Conservation (phyloP, 257 asterid species). For the Linaria vulgaris region DNA sequence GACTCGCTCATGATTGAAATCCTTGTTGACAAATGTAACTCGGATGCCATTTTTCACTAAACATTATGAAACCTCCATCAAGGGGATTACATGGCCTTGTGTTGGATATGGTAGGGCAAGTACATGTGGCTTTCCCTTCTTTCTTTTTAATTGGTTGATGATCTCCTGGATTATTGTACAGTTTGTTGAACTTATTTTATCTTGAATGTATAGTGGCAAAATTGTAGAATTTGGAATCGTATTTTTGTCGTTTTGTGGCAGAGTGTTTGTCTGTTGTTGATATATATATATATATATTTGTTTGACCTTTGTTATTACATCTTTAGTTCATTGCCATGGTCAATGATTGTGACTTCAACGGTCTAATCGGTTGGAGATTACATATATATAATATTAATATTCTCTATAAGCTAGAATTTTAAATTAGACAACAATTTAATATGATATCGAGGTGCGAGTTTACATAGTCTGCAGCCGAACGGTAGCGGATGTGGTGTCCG, state of each 20-base stretch:
- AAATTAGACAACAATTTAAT: too few relatives aligned
- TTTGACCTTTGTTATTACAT: not conserved
- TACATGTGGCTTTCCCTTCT: slow-evolving; percentile 59
- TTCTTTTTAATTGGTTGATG: not conserved
- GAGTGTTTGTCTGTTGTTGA: too few relatives aligned
- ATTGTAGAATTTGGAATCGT: not conserved
- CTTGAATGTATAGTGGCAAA: not conserved
- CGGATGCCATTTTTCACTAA: slow-evolving; percentile 41
- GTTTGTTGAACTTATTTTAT: not conserved
- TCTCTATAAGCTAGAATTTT: too few relatives aligned
- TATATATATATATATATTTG: too few relatives aligned
- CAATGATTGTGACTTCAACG: not conserved
- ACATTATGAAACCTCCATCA: slow-evolving; percentile 54
- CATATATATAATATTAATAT: too few relatives aligned
- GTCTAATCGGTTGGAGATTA: too few relatives aligned
- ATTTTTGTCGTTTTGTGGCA: too few relatives aligned
- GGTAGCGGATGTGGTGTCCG: too few relatives aligned
- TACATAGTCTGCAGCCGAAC: too few relatives aligned
- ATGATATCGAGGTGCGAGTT: too few relatives aligned
- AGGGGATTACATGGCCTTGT: slow-evolving; percentile 75
- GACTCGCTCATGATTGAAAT: slow-evolving; percentile 51
- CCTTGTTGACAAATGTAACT: slow-evolving; percentile 55
- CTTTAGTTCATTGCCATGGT: not conserved
- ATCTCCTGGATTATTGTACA: not conserved
- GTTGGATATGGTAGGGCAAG: slow-evolving; percentile 65